These are phyloP conservation scores for Orbilia oligospora DNA, from an alignment of 2,329 filamentous ascomycete species.

Conservation along the genomic window DNA sequence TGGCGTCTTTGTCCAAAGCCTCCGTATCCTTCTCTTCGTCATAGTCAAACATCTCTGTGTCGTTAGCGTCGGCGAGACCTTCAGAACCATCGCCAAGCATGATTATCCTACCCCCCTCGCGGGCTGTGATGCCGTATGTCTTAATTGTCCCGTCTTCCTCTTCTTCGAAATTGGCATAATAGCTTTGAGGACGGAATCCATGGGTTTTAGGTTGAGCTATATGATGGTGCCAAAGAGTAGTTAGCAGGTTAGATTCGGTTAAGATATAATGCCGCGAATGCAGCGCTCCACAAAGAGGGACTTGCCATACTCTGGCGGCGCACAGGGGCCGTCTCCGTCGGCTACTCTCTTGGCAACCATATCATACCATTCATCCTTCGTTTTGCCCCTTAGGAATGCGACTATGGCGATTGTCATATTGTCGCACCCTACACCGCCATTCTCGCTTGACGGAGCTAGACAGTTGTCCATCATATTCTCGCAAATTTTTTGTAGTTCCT, in stretches of 20 bases:
- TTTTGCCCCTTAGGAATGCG: constrained; percentile 85
- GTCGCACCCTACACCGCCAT: constrained; percentile 96
- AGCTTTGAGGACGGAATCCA: constrained; percentile 77
- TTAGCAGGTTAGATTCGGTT: constrained; percentile 20
- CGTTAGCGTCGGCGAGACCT: constrained; percentile 87
- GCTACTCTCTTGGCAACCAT: constrained; percentile 93
- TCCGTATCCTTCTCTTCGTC: constrained; percentile 73
- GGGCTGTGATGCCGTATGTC: constrained; percentile 42
- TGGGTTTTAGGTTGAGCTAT: constrained; percentile 66
- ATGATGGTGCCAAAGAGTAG: constrained; percentile 60
- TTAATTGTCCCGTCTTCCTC: constrained; percentile 68
- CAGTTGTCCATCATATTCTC: constrained; percentile 99
- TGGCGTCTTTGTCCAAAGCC: constrained; percentile 64
- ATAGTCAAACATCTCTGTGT: constrained; percentile 94
- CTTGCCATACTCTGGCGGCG: constrained; percentile 99
- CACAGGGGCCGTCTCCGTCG: constrained; percentile 96
- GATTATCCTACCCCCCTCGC: constrained; percentile 82
- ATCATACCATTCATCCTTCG: constrained; percentile 98
- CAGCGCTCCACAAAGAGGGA: constrained; percentile 68
- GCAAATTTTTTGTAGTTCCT: constrained; percentile 93
- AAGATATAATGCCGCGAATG: constrained; percentile 1
- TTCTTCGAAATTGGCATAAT: constrained; percentile 70
- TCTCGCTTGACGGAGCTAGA: constrained; percentile 96
- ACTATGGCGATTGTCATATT: constrained; percentile 99
- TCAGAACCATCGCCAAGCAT: constrained; percentile 95